A percentile compares a stretch with the other conserved stretches of the same genome.
phyloP scores from a whole-genome alignment of 2,329 filamentous ascomycete genomes.

The Hypoxylon sp. region DNA sequence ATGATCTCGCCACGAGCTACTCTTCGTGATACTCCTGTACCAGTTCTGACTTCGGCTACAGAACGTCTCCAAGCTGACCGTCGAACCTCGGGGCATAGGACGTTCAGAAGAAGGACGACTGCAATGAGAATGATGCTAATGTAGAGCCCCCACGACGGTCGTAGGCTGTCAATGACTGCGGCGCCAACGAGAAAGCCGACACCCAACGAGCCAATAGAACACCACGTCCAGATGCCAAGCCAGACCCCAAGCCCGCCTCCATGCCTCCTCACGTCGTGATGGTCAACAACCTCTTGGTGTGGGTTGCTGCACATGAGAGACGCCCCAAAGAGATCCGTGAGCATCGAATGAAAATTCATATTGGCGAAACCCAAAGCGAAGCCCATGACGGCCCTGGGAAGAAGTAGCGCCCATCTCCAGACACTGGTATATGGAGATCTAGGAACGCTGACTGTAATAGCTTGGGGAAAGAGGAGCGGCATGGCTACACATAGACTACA shows the following conservation, averaged over 20 bases:
- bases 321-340: conserved; percentile 82
- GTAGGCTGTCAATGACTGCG: conserved; percentile 73
- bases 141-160: conserved; percentile 83
- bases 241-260: conserved; percentile 86
- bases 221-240: conserved; percentile 84
- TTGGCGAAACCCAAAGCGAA: conserved; percentile 80
- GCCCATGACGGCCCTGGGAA: conserved; percentile 76
- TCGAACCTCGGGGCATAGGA: conserved; percentile 79
- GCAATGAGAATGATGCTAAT: conserved; percentile 78
- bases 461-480: conserved; percentile 82
- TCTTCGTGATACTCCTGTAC: conserved; percentile 67
- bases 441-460: conserved; percentile 71
- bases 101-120: conserved; percentile 76
- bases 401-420: conserved; percentile 73
- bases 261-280: conserved; percentile 78
- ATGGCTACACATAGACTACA: conserved; percentile 77
- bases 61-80: conserved; percentile 78
- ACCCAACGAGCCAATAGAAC: conserved; percentile 78
- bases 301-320: conserved; percentile 80
- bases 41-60: conserved; percentile 73
- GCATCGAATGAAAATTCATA: conserved; percentile 80
- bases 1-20: conserved; percentile 81
- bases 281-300: conserved; percentile 78
- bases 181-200: conserved; percentile 81
- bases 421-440: conserved; percentile 68